Evolutionary conservation across 140 eudicot genomes (phyloP).

Genomic region (Ambrosia hybrid): DNA sequence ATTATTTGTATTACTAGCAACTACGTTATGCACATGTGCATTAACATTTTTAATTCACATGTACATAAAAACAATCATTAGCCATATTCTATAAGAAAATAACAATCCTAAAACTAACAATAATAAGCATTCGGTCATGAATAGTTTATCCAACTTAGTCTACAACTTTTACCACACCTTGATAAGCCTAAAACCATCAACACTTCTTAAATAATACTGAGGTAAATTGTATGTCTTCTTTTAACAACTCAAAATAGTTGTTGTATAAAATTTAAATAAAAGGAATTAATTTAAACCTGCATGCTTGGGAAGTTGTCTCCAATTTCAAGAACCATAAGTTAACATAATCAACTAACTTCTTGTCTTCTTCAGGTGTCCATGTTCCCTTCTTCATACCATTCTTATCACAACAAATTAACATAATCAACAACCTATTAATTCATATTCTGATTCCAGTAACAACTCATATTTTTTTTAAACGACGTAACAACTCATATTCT

Average conservation of each 20-base stretch:
- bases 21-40: too few species aligned
- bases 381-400: slow-evolving; percentile 43
- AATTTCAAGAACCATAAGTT: slow-evolving; percentile 33
- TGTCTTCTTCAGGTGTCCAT: slow-evolving; percentile 45
- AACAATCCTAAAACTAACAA: too few species aligned
- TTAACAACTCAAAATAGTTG: neutral
- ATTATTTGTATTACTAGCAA: too few species aligned
- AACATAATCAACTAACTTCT: slow-evolving; percentile 35
- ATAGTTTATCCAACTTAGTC: slow-evolving; percentile 48
- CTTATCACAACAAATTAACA: slow-evolving; percentile 22
- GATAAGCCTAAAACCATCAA: slow-evolving; percentile 32
- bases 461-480: too few species aligned
- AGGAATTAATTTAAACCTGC: slow-evolving; percentile 29
- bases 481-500: too few species aligned
- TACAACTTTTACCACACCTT: slow-evolving; percentile 47
- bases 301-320: slow-evolving; percentile 43
- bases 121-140: slow-evolving; percentile 23
- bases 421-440: too few species aligned
- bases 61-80: too few species aligned
- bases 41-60: too few species aligned
- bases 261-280: neutral
- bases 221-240: neutral
- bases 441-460: too few species aligned
- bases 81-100: too few species aligned
- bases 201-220: neutral